Evolutionary conservation across 306 rosid species (phyloP), one percentile per base, ranked within the genome.

Genomic region (Albizia julibrissin): DNA sequence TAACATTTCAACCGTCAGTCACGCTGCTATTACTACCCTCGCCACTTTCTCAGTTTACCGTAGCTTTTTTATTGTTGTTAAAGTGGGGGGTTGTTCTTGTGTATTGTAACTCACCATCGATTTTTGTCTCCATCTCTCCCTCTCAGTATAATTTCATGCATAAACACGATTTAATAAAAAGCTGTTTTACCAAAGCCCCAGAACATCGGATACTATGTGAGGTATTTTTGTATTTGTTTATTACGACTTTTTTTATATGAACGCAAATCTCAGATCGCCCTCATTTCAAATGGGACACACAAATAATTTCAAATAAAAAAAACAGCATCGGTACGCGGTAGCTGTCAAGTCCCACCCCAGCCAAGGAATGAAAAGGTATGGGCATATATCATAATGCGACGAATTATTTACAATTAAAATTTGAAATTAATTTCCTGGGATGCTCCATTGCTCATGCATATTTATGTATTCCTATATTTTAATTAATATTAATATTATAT

Each of bases 221-320:
- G 58, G 24, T 49, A 49, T 47, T 81, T 44, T 5, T 19, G 24
- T 39, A 40, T 58, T 84, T 54, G 33, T 31, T 39, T 77, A 69
- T 78, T 26, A 6, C 27, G 5, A 33, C 73, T 11, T 62, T 46
- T 46, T 67, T 26, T 33, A 40, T 12, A 2, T 3, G 16, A 39
- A 70, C 31, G 33, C 72, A 79, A 87, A 87, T 87, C 86, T 76
- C 82, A 82, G 86, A 82, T 87, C 37, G 80, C 78, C 59, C 59
- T 21, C 76, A 34, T 64, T 81, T 81, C 33, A 69, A 87, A 37
- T n/a, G 39, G 81, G 72, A 33, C 67, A 44, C 78, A 72, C 69
- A 5, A 46, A 61, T 69, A 49, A 52, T 64, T 76, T 31, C n/a
- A 64, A 40, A 46, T 66, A 69, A 11, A 81, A 78, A 59, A 81